Percentiles rank a stretch among this genome's conserved stretches.
Evolutionary conservation across 2,329 filamentous ascomycete genomes (phyloP).

Genomic region (Leptographium wingfieldii): DNA sequence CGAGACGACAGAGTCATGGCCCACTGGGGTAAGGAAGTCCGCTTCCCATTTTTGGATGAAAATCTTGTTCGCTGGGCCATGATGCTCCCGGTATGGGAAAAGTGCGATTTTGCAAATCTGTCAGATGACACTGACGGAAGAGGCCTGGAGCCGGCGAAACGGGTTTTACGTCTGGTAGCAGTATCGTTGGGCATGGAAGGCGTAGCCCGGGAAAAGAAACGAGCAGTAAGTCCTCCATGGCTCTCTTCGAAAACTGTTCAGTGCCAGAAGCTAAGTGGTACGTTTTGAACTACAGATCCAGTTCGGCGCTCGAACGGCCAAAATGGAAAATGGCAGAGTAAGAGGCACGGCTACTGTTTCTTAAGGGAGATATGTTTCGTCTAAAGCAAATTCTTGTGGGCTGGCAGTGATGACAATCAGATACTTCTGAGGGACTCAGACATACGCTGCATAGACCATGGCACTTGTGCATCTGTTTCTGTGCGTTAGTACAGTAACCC

Average conservation of each 20-base stretch:
- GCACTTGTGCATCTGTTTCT: constrained; percentile 34
- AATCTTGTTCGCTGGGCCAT: constrained; percentile 72
- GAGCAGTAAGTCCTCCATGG: constrained; percentile 48
- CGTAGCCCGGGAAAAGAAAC: constrained; percentile 80
- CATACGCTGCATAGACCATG: constrained; percentile 7
- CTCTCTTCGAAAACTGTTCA: too few species aligned
- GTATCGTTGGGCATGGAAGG: constrained; percentile 56
- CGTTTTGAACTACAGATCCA: constrained; percentile 45
- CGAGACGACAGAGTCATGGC: constrained; percentile 86
- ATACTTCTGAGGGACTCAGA: constrained; percentile 55
- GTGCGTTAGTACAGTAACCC: constrained; percentile 30
- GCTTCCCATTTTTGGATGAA: constrained; percentile 88
- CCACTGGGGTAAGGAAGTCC: constrained; percentile 76
- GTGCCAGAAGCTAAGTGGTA: background rate
- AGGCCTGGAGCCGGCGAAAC: constrained; percentile 64
- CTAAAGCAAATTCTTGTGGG: background rate
- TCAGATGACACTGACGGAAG: constrained; percentile 17
- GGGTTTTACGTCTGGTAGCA: constrained; percentile 65
- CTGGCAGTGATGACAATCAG: constrained; percentile 58
- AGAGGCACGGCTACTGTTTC: constrained; percentile 55
- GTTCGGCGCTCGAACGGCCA: constrained; percentile 71
- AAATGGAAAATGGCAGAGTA: constrained; percentile 59
- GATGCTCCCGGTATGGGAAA: constrained; percentile 60
- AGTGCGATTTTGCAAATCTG: constrained; percentile 68
- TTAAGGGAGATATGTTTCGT: constrained; percentile 17